Evolutionary conservation across 441 rosid genomes (phyloP).

Genomic region (Pelargonium myrrhifolium): DNA sequence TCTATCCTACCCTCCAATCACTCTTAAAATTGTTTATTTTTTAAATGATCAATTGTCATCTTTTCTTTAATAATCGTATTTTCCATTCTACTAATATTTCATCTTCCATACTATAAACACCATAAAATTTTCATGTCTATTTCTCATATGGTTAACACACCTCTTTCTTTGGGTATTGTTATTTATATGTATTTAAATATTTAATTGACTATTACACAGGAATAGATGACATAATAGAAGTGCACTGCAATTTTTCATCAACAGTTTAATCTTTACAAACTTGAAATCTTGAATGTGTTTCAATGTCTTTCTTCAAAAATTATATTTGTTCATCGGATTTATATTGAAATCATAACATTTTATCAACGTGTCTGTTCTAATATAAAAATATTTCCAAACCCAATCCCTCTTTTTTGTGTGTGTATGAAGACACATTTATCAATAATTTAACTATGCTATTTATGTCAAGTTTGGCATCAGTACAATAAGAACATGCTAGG

Average conservation of each 20-base stretch:
- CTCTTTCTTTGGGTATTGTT: background rate
- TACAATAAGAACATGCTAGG: too few relatives aligned
- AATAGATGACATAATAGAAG: background rate
- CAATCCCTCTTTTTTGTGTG: background rate
- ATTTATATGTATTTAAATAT: too few relatives aligned
- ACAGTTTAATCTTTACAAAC: background rate
- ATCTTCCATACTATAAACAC: background rate
- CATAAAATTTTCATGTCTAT: background rate
- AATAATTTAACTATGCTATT: too few relatives aligned
- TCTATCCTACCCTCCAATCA: background rate
- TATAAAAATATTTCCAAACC: too few relatives aligned
- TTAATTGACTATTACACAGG: background rate
- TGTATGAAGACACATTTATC: background rate
- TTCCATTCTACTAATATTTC: background rate
- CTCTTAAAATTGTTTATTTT: background rate
- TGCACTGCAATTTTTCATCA: background rate
- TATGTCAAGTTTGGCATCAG: too few relatives aligned
- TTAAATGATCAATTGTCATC: background rate
- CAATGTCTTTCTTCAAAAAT: too few relatives aligned
- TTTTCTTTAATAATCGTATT: too few relatives aligned
- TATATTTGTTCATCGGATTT: too few relatives aligned
- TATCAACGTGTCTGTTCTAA: too few relatives aligned
- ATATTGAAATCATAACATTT: too few relatives aligned
- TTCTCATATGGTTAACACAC: background rate
- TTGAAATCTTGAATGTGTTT: background rate